A percentile compares a stretch with the other conserved stretches of the same genome.
phyloP scores from a whole-genome alignment of 345 rosid genomes.

The Hirschfeldia incana region DNA sequence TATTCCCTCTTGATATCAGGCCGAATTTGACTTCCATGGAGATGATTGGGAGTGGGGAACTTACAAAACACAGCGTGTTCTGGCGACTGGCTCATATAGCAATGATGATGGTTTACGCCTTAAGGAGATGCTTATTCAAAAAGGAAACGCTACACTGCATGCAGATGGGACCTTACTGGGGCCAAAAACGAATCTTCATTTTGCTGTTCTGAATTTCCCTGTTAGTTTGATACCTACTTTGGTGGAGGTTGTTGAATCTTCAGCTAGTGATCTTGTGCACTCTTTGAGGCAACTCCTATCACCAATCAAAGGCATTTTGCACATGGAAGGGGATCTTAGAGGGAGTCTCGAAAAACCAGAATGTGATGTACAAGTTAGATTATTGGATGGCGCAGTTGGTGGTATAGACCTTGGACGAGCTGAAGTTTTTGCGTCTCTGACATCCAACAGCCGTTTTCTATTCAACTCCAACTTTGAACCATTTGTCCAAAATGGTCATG shows the following conservation, averaged over 20 bases:
- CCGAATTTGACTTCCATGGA: conserved; percentile 95
- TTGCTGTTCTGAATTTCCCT: conserved; percentile 95
- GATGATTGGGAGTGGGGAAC: conserved; percentile 99
- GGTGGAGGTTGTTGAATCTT: conserved; percentile 88
- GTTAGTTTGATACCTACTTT: conserved; percentile 91
- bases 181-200: conserved; percentile 92
- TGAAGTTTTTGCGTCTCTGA: conserved; percentile 90
- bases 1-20: conserved; percentile 52
- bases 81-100: conserved; percentile 91
- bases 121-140: conserved; percentile 87
- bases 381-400: conserved; percentile 90
- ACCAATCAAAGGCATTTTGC: conserved; percentile 86
- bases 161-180: conserved; percentile 94
- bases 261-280: conserved; percentile 77
- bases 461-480: conserved; percentile 97
- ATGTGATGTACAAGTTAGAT: conserved; percentile 95
- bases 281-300: conserved; percentile 80
- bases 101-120: conserved; percentile 93
- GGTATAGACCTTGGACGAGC: conserved; percentile 98
- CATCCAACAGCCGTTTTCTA: conserved; percentile 83
- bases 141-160: conserved; percentile 94
- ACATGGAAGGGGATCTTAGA: conserved; percentile 99
- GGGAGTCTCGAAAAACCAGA: conserved; percentile 94
- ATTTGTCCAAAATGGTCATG: conserved; percentile 87
- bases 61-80: conserved; percentile 83